Base-by-base conservation (phyloP, 192 early-diverging fungal species). In the Gryganskiella cystojenkinii region DNA sequence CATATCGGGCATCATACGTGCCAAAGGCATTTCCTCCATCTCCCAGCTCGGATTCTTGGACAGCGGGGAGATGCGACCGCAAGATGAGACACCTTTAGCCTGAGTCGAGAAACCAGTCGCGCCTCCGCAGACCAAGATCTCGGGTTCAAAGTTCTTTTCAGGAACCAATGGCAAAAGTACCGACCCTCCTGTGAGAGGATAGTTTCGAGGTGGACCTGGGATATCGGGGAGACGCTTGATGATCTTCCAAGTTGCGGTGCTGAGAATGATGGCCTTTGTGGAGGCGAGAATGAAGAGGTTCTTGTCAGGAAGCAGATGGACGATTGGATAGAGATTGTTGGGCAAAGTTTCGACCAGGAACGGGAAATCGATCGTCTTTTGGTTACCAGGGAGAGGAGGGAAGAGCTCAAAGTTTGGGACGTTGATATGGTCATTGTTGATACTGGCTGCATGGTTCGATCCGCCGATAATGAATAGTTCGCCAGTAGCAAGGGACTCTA, bases 401-500 rank as follows among this genome's bases (percentile, higher is more conserved):
- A 67, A 82, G 34, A 78, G 44, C 24, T 85, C 83, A 71, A 81
- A 74, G 57, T 69, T 85, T 24, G 82, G 83, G 8, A 75, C 69
- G 49, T 89, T 89, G 40, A 85, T 83, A 3, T 62, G 73, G n/a
- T 64, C 71, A 11, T 68, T 69, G 56, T 86, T 89, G 46, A 80
- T 53, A 42, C 54, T 64, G 3, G 83, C 65, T 34, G 80, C 82
- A 11, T 70, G 79, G 20, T 78, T 90, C 14, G 80, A 80, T 25
- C 89, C 89, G 17, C 89, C 88, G 11, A 89, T 40, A 46, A 89
- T 86, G n/a, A 87, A 71, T 19, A 90, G 37, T 15, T 76, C 68
- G 1, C 89, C 89, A 31, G 70, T 50, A 3, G 72, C 47, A 13
- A 85, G 33, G 13, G 73, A 2, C 47, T 78, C 73, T 78, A 49